A percentile compares a stretch with the other conserved stretches of the same genome.
These are phyloP conservation scores for Fusarium graminum DNA, from an alignment of 2,329 filamentous ascomycete genomes.

Conservation along the genomic window DNA sequence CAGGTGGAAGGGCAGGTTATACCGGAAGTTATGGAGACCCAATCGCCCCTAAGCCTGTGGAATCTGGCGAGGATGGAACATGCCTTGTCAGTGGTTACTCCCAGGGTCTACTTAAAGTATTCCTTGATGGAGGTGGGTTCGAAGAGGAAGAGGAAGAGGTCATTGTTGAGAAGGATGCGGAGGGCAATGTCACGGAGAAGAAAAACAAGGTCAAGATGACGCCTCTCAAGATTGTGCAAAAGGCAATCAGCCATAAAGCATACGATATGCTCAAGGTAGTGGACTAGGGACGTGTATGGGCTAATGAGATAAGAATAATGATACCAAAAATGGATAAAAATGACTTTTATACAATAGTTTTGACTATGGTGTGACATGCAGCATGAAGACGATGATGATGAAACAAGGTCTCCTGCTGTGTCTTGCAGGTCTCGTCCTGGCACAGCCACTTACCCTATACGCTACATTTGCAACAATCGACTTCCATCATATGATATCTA, in stretches of 20 bases:
- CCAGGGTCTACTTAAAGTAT: slow-evolving; percentile 69
- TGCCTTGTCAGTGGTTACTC: slow-evolving; percentile 68
- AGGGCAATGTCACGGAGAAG: slow-evolving; percentile 29
- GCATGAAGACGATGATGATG: too few relatives aligned
- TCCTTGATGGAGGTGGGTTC: slow-evolving; percentile 64
- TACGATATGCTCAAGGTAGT: slow-evolving; percentile 68
- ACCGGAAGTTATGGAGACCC: slow-evolving; percentile 45
- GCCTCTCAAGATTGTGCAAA: slow-evolving; percentile 60
- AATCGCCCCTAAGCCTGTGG: slow-evolving; percentile 63
- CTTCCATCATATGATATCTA: too few relatives aligned
- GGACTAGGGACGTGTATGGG: slow-evolving; percentile 56
- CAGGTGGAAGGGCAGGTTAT: slow-evolving; percentile 54
- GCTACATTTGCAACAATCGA: too few relatives aligned
- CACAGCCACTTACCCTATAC: too few relatives aligned
- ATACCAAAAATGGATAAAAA: slow-evolving; percentile 38
- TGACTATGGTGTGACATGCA: too few relatives aligned
- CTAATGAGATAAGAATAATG: slow-evolving; percentile 32
- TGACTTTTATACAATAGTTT: background rate
- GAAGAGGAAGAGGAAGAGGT: slow-evolving; percentile 57
- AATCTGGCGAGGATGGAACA: slow-evolving; percentile 59
- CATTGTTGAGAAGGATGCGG: slow-evolving; percentile 50
- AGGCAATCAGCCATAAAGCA: slow-evolving; percentile 65
- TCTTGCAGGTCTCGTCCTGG: too few relatives aligned
- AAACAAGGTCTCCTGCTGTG: too few relatives aligned
- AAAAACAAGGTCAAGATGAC: slow-evolving; percentile 58